Evolutionary conservation across 257 asterid species (phyloP).

Genomic region (Nicotiana tomentosiformis): DNA sequence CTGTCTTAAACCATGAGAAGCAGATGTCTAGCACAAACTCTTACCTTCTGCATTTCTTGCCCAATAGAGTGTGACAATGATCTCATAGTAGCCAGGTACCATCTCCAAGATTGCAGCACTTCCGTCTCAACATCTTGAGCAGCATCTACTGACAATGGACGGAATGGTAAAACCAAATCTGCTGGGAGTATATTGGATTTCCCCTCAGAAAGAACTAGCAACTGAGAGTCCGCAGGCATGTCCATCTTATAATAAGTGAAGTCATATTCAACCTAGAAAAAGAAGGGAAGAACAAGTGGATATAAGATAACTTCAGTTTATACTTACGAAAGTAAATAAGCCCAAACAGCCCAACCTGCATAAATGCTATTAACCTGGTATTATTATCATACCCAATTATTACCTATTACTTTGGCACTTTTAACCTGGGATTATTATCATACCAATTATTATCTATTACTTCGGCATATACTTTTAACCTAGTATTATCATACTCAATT

Average conservation of each 20-base stretch:
- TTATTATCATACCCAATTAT: not conserved
- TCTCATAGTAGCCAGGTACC: conserved; percentile 84
- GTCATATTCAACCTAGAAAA: conserved; percentile 71
- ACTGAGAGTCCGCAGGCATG: conserved; percentile 68
- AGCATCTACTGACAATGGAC: conserved; percentile 47
- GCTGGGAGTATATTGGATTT: conserved; percentile 85
- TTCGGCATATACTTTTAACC: not conserved
- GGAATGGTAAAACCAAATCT: conserved; percentile 73
- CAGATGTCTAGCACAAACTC: not conserved
- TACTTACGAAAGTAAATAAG: not conserved
- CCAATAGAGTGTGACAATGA: conserved; percentile 63
- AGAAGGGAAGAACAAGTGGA: not conserved
- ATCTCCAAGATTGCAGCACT: conserved; percentile 66
- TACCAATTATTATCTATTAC: not conserved
- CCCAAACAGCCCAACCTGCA: not conserved
- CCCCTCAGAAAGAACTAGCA: conserved; percentile 78
- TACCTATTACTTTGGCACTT: not conserved
- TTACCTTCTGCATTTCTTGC: conserved; percentile 70
- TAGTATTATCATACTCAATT: too few species aligned
- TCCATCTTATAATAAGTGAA: conserved; percentile 87
- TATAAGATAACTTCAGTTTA: not conserved
- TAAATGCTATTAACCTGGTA: not conserved
- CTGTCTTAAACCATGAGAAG: not conserved
- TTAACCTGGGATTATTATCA: not conserved
- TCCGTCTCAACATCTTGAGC: conserved; percentile 32